These are phyloP conservation scores for Alternaria panax DNA, from an alignment of 2,329 filamentous ascomycete species.

Conservation along the genomic window DNA sequence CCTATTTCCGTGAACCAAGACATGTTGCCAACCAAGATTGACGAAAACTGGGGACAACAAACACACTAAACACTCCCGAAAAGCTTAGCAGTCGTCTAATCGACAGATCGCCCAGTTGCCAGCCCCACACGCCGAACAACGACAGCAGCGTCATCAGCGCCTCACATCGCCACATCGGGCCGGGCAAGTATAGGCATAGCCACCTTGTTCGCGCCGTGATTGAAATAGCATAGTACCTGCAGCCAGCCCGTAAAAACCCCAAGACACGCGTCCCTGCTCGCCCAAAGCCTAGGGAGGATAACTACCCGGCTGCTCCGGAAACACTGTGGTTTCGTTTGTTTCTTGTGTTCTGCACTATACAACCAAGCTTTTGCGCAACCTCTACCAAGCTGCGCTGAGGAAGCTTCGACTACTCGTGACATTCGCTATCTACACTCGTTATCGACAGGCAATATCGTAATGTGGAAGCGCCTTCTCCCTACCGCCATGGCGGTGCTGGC, in stretches of 20 bases:
- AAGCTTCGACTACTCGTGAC: constrained; percentile 13
- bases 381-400: constrained; percentile 21
- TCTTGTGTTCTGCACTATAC: constrained; percentile 1
- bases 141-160: constrained; percentile 5
- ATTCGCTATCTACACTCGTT: constrained; percentile 17
- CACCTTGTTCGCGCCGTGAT: background rate
- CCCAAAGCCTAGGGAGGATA: background rate
- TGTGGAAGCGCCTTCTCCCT: constrained; percentile 21
- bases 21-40: background rate
- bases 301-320: constrained; percentile 10
- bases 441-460: constrained; percentile 2
- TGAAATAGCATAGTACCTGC: constrained; percentile 5
- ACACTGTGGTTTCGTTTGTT: background rate
- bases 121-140: constrained; percentile 6
- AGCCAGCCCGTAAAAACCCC: background rate
- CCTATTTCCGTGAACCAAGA: background rate
- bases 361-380: constrained; percentile 15
- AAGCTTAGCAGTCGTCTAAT: constrained; percentile 1
- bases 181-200: constrained; percentile 5
- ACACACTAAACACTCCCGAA: background rate
- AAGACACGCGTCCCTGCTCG: background rate
- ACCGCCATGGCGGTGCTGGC: constrained; percentile 26
- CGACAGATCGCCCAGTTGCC: constrained; percentile 5
- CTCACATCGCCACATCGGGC: constrained; percentile 6
- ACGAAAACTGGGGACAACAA: background rate